These are phyloP conservation scores for Syncephalastrum racemosum DNA, from an alignment of 371 early-diverging fungal species.

Conservation along the genomic window DNA sequence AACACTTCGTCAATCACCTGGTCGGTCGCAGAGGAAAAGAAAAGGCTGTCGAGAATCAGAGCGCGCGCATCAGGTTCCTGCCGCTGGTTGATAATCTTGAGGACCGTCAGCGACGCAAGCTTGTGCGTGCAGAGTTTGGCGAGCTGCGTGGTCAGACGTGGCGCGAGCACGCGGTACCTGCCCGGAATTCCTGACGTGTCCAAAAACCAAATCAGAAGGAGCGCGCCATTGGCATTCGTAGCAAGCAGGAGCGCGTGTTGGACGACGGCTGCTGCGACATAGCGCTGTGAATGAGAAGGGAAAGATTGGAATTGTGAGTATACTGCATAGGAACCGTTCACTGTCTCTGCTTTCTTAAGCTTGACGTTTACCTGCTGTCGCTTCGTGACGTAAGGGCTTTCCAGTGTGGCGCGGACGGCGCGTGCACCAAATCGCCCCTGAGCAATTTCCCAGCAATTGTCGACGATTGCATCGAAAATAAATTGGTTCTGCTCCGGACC, in stretches of 20 bases:
- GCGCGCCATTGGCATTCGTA: constrained; percentile 91
- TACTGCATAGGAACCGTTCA: neutral
- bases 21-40: constrained; percentile 42
- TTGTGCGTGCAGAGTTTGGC: constrained; percentile 85
- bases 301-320: neutral
- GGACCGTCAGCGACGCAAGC: constrained; percentile 79
- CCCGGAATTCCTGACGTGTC: constrained; percentile 87
- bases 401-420: constrained; percentile 80
- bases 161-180: constrained; percentile 82
- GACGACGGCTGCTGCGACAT: constrained; percentile 84
- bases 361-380: constrained; percentile 31
- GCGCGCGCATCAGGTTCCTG: constrained; percentile 91
- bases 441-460: constrained; percentile 69
- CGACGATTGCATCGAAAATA: constrained; percentile 77
- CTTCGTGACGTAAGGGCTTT: constrained; percentile 61
- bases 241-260: constrained; percentile 79
- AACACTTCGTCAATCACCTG: constrained; percentile 73
- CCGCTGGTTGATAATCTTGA: constrained; percentile 88
- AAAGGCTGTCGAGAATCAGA: constrained; percentile 74
- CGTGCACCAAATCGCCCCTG: constrained; percentile 82
- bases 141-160: constrained; percentile 78
- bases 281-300: constrained; percentile 55
- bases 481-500: constrained; percentile 71
- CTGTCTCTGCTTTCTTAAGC: neutral
- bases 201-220: constrained; percentile 91